phyloP scores from a whole-genome alignment of 2,329 filamentous ascomycete genomes.

The Diaporthe australafricana region DNA sequence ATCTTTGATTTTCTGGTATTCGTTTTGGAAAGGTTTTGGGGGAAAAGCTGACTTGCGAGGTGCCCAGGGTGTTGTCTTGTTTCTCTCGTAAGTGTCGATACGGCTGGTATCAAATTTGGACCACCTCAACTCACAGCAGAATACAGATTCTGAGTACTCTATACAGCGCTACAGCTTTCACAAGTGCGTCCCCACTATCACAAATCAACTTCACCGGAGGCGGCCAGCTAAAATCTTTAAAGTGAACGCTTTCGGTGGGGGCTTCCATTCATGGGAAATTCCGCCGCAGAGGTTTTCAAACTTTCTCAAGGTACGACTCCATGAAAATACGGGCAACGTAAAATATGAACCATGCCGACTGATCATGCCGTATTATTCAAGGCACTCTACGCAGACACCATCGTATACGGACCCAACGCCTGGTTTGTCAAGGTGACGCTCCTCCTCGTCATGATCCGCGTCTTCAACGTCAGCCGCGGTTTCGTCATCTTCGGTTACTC shows the following conservation, averaged over 20 bases:
- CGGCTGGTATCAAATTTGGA: neutral
- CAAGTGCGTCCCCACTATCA: neutral
- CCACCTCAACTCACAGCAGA: neutral
- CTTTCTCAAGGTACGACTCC: constrained; percentile 24
- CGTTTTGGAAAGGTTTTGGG: neutral
- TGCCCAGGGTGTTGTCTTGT: constrained; percentile 16
- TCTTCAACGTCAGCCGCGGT: constrained; percentile 13
- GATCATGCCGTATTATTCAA: neutral
- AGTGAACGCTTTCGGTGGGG: constrained; percentile 26
- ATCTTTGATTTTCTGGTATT: no score
- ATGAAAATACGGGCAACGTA: neutral
- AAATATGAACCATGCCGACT: neutral
- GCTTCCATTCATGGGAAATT: constrained; percentile 29
- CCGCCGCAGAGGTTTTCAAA: neutral
- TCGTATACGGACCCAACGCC: constrained; percentile 28
- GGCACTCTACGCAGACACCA: constrained; percentile 29
- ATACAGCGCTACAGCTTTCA: constrained; percentile 24
- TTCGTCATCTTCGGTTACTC: constrained; percentile 17
- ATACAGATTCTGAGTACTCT: constrained; percentile 24
- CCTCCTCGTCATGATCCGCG: constrained; percentile 26
- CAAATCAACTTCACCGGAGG: no score
- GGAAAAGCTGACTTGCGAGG: neutral
- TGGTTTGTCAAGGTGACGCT: constrained; percentile 31
- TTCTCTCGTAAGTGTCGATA: constrained; percentile 17
- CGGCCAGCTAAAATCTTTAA: neutral